Conservation (phyloP, 495 filamentous ascomycete genomes). For the Clavariopsis aquatica region DNA sequence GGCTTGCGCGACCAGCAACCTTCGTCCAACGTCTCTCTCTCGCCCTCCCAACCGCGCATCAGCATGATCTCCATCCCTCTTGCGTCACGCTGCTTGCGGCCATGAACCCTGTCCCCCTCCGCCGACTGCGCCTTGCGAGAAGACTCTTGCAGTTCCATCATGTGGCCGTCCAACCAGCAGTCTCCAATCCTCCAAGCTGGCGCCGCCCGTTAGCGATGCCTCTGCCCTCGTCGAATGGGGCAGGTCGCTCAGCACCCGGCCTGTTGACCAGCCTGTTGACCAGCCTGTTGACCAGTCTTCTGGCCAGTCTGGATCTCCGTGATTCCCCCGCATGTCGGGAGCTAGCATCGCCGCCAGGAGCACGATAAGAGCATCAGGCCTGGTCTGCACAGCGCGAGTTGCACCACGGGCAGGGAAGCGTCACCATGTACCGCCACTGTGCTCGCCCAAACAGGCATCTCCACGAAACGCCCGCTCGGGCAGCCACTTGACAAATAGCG, state of each 20-base stretch:
- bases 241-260: constrained; percentile 21
- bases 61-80: neutral
- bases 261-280: neutral
- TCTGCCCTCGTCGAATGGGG: constrained; percentile 21
- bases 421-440: constrained; percentile 9
- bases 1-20: neutral
- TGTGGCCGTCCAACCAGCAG: constrained; percentile 1
- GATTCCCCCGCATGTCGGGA: constrained; percentile 11
- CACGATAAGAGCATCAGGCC: constrained; percentile 20
- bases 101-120: neutral
- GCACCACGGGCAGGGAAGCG: constrained; percentile 30
- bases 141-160: neutral
- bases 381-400: constrained; percentile 4
- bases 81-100: neutral
- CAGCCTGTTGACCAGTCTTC: neutral
- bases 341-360: constrained; percentile 9
- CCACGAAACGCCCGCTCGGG: constrained; percentile 11
- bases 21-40: neutral
- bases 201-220: constrained; percentile 2
- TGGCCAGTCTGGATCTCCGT: constrained; percentile 1
- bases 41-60: neutral
- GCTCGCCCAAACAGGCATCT: constrained; percentile 25
- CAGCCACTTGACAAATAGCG: constrained; percentile 26
- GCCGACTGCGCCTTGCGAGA: neutral
- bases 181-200: neutral